Conservation (phyloP, 768 basidiomycete genomes). For the Phlebiopsis gigantea region DNA sequence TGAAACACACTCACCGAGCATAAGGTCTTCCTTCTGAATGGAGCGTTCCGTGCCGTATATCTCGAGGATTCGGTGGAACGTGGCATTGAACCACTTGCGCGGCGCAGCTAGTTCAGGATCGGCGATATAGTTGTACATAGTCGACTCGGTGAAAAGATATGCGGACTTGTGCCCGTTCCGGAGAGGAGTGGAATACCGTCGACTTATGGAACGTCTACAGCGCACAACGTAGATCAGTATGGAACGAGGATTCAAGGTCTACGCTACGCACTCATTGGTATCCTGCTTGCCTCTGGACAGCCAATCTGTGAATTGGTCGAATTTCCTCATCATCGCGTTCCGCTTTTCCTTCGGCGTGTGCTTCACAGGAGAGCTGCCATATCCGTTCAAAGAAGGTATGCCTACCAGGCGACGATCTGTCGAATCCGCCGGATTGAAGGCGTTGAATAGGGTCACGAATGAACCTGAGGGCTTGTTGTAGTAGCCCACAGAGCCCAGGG, state of each 20-base stretch:
- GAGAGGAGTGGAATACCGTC: slow-evolving; percentile 56
- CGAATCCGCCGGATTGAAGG: slow-evolving; percentile 48
- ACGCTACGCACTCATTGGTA: slow-evolving; percentile 10
- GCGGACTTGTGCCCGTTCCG: slow-evolving; percentile 62
- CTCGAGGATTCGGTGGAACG: slow-evolving; percentile 58
- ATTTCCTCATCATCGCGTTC: slow-evolving; percentile 50
- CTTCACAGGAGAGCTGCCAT: slow-evolving; percentile 47
- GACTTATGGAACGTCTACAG: slow-evolving; percentile 39
- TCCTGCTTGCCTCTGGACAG: slow-evolving; percentile 34
- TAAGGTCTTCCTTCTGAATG: slow-evolving; percentile 31
- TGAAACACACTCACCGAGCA: slow-evolving; percentile 26
- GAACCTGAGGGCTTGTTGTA: slow-evolving; percentile 58
- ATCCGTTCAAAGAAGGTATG: slow-evolving; percentile 59
- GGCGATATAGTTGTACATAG: slow-evolving; percentile 63
- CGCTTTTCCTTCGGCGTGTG: slow-evolving; percentile 45
- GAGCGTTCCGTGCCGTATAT: slow-evolving; percentile 39
- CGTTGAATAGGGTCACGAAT: slow-evolving; percentile 72
- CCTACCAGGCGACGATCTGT: slow-evolving; percentile 35
- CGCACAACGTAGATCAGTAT: background rate
- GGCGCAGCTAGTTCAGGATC: slow-evolving; percentile 46
- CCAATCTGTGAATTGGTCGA: slow-evolving; percentile 48
- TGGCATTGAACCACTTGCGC: slow-evolving; percentile 68
- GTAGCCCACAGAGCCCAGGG: slow-evolving; percentile 74
- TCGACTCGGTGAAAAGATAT: slow-evolving; percentile 63
- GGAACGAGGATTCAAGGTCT: background rate